Conservation (phyloP, 352 stramenopile species). For the Halophytophthora batemanensis region DNA sequence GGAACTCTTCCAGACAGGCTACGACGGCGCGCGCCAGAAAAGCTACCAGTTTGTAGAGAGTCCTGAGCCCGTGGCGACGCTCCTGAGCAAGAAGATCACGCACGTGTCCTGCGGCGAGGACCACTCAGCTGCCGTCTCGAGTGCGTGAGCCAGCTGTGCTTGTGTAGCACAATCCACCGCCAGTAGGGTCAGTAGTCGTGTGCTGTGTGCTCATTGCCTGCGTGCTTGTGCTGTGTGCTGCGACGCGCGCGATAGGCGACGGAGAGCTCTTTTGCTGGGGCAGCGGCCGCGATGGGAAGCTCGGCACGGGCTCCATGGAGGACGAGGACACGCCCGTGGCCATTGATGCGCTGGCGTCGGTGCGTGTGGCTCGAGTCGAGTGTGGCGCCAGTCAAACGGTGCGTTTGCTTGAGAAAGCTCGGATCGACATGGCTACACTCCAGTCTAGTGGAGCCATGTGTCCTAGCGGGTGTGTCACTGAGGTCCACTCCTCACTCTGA, state of each 20-base stretch:
- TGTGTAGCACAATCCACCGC: too few species aligned
- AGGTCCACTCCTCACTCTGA: not conserved
- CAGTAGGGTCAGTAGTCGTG: too few species aligned
- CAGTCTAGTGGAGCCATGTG: not conserved
- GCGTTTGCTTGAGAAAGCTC: constrained; percentile 10
- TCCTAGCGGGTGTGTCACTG: too few species aligned
- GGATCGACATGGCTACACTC: constrained; percentile 6
- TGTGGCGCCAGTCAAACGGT: constrained; percentile 67
- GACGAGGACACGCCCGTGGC: constrained; percentile 49
- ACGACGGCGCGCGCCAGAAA: constrained; percentile 60
- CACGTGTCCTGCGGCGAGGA: constrained; percentile 61
- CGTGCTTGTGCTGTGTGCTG: not conserved
- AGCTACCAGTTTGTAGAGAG: constrained; percentile 59
- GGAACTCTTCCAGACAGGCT: constrained; percentile 55
- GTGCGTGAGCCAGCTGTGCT: constrained; percentile 23
- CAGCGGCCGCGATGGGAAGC: constrained; percentile 56
- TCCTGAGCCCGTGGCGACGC: constrained; percentile 42
- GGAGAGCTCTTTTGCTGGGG: constrained; percentile 72
- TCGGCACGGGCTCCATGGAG: constrained; percentile 57
- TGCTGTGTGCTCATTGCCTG: not conserved
- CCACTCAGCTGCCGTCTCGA: constrained; percentile 59
- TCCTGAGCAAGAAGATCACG: constrained; percentile 46
- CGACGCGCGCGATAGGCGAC: constrained; percentile 27
- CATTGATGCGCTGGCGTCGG: constrained; percentile 52
- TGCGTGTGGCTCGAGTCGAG: constrained; percentile 48